phyloP scores from a whole-genome alignment of 306 rosid genomes.

The Cajanus cajan region DNA sequence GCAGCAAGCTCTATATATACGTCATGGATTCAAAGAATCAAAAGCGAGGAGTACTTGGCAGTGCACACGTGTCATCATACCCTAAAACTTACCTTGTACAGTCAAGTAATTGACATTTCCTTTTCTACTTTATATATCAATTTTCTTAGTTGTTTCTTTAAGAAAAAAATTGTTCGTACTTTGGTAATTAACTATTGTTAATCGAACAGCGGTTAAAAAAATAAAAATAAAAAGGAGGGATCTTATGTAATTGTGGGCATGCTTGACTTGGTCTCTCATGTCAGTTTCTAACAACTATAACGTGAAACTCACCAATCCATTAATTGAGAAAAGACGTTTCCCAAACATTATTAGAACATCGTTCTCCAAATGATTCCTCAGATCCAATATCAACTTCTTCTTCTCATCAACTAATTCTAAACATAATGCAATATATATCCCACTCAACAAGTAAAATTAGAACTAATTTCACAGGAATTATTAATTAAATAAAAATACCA shows the following conservation, averaged over 20 bases:
- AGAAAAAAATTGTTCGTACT: neutral
- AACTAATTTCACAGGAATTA: neutral
- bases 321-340: neutral
- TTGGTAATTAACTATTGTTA: neutral
- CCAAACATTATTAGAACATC: neutral
- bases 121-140: neutral
- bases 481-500: no score
- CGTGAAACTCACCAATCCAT: constrained; percentile 14
- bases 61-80: neutral
- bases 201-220: neutral
- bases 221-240: neutral
- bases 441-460: no score
- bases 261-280: constrained; percentile 15
- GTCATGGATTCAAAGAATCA: neutral
- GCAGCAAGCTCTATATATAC: neutral
- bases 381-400: constrained; percentile 1
- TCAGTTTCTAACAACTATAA: neutral
- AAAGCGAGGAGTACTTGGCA: neutral
- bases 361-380: neutral
- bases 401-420: neutral
- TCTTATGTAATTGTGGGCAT: neutral
- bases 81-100: no score
- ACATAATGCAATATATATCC: neutral
- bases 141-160: neutral
- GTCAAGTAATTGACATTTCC: neutral